Evolutionary conservation across 805 yeast species (phyloP).

Genomic region (Schwanniomyces sp.): DNA sequence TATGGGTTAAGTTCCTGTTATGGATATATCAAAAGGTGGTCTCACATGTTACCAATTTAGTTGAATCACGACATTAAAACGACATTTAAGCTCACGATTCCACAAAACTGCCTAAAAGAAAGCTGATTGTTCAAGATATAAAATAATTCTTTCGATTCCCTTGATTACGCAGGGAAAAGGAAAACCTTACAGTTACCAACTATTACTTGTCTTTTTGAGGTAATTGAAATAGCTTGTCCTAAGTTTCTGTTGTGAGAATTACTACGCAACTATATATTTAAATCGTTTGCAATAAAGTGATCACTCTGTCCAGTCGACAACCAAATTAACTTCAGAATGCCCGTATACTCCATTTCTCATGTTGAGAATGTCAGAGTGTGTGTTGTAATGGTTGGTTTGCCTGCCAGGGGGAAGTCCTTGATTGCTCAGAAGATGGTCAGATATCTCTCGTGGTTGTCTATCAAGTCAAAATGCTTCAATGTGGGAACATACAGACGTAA

Average conservation of each 20-base stretch:
- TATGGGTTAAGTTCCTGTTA: not conserved
- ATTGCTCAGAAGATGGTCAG: slow-evolving; percentile 94
- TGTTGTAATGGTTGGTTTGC: slow-evolving; percentile 86
- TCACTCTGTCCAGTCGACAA: not conserved
- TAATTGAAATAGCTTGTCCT: not conserved
- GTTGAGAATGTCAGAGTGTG: slow-evolving; percentile 76
- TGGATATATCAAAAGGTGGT: not conserved
- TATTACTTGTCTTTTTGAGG: not conserved
- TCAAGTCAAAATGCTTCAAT: slow-evolving; percentile 82
- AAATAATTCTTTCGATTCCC: not conserved
- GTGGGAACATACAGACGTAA: slow-evolving; percentile 84
- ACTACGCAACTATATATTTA: not conserved
- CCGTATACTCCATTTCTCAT: slow-evolving; percentile 56
- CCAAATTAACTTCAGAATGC: slow-evolving; percentile 32
- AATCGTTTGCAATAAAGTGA: not conserved
- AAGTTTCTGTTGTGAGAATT: not conserved
- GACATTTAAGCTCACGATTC: not conserved
- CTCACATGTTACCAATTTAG: not conserved
- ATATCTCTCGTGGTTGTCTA: slow-evolving; percentile 88
- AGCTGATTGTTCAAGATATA: not conserved
- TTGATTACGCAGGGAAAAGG: not conserved
- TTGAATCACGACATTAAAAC: not conserved
- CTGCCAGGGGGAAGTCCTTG: slow-evolving; percentile 91
- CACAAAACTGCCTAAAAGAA: not conserved
- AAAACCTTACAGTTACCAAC: not conserved